A percentile compares a stretch with the other conserved stretches of the same genome.
Evolutionary conservation across 495 filamentous ascomycete genomes (phyloP).

Genomic region (Choiromyces venosus): DNA sequence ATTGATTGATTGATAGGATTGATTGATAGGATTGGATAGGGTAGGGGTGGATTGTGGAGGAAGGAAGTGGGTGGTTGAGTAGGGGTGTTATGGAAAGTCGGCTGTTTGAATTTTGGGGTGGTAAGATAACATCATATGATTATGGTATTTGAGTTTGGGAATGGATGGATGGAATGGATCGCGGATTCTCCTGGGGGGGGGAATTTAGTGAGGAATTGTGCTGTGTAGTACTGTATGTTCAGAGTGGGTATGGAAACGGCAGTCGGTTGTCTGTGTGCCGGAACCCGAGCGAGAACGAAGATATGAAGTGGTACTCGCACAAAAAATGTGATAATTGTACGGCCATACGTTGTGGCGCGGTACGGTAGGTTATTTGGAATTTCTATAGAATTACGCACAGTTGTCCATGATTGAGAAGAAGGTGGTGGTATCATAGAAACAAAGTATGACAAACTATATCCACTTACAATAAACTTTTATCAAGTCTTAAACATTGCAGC

Average conservation of each 20-base stretch:
- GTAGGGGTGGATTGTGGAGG: not conserved
- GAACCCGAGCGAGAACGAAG: constrained; percentile 1
- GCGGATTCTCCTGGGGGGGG: not conserved
- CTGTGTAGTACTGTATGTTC: not conserved
- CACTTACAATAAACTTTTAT: too few species aligned
- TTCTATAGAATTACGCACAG: not conserved
- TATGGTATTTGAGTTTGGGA: not conserved
- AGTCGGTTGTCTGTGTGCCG: not conserved
- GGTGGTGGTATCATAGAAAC: not conserved
- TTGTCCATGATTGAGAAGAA: not conserved
- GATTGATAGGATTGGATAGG: not conserved
- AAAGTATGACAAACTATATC: too few species aligned
- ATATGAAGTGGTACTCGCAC: not conserved
- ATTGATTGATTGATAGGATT: not conserved
- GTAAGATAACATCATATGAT: not conserved
- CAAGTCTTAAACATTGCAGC: not conserved
- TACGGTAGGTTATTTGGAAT: not conserved
- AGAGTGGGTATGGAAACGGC: not conserved
- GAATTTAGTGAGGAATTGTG: not conserved
- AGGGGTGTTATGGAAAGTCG: too few species aligned
- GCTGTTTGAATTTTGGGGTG: not conserved
- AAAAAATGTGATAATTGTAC: not conserved
- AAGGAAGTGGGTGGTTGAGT: not conserved
- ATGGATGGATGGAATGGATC: not conserved
- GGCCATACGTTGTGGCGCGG: not conserved